These are phyloP conservation scores for Luzula sylvatica DNA, from an alignment of 176 grass and related monocot species.

Conservation along the genomic window DNA sequence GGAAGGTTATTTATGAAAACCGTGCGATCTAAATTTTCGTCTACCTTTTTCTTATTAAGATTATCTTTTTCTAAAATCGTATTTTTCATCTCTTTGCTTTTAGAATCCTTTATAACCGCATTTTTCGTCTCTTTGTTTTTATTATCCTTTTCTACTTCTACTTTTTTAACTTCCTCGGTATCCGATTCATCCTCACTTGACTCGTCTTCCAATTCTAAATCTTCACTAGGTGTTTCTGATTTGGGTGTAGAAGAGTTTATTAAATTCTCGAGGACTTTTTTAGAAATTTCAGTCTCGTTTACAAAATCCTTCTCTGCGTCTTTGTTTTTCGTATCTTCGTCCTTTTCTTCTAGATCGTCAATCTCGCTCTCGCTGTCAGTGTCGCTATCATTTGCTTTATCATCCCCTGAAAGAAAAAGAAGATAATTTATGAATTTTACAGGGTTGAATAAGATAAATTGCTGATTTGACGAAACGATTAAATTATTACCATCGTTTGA, in stretches of 20 bases:
- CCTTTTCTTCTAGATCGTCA: constrained; percentile 34
- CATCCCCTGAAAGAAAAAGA: constrained; percentile 34
- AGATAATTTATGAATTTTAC: background rate
- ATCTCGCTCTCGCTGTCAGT: constrained; percentile 42
- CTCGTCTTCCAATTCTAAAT: background rate
- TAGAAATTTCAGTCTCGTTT: constrained; percentile 62
- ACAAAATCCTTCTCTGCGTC: constrained; percentile 40
- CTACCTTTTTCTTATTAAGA: constrained; percentile 25
- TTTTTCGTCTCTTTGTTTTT: constrained; percentile 17
- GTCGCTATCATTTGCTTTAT: constrained; percentile 28
- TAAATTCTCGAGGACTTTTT: constrained; percentile 71
- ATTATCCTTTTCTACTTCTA: background rate
- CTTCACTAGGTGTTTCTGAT: constrained; percentile 36
- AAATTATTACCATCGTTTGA: constrained; percentile 43
- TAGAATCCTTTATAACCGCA: constrained; percentile 25
- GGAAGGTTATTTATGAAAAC: constrained; percentile 97
- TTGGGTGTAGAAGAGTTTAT: constrained; percentile 47
- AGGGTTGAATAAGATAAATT: background rate
- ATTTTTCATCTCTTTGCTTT: background rate
- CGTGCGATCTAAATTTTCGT: constrained; percentile 52
- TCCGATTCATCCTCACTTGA: background rate
- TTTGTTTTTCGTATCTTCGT: constrained; percentile 35
- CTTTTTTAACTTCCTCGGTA: background rate
- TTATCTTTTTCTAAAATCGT: constrained; percentile 23
- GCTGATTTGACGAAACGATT: background rate